Conservation (phyloP, 345 rosid species). For the Lepidium sativum region DNA sequence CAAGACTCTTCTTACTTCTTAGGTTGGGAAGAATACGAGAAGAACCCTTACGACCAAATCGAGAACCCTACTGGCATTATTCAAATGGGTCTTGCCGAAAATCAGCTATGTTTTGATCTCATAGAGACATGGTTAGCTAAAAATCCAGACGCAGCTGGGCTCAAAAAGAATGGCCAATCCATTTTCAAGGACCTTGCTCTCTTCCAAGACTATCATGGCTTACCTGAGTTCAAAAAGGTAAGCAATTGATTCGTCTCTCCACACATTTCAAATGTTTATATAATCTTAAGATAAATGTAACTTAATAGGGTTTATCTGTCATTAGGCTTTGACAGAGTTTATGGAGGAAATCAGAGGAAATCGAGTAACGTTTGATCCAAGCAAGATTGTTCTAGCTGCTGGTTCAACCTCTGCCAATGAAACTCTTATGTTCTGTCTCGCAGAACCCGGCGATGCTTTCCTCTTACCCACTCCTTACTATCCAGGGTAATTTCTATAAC, state of each 20-base stretch:
- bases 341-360: constrained; percentile 74
- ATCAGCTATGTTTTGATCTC: constrained; percentile 62
- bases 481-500: constrained; percentile 47
- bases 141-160: constrained; percentile 51
- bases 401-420: constrained; percentile 83
- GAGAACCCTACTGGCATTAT: constrained; percentile 60
- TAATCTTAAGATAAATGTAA: background rate
- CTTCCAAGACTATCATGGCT: constrained; percentile 74
- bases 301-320: background rate
- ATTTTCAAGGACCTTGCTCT: constrained; percentile 72
- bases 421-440: constrained; percentile 60
- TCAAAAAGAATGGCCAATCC: constrained; percentile 50
- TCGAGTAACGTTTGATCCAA: constrained; percentile 47
- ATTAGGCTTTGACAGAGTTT: constrained; percentile 56
- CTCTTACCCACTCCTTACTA: constrained; percentile 76
- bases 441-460: constrained; percentile 60
- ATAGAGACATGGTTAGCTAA: constrained; percentile 58
- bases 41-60: constrained; percentile 49
- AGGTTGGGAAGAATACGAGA: constrained; percentile 77
- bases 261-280: background rate
- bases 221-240: constrained; percentile 57
- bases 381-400: constrained; percentile 51
- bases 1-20: constrained; percentile 74
- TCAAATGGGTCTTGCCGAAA: constrained; percentile 82
- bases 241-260: background rate